A percentile compares a stretch with the other conserved stretches of the same genome.
phyloP scores from a whole-genome alignment of 75 land plant species.

The Isoetes taiwanensis region DNA sequence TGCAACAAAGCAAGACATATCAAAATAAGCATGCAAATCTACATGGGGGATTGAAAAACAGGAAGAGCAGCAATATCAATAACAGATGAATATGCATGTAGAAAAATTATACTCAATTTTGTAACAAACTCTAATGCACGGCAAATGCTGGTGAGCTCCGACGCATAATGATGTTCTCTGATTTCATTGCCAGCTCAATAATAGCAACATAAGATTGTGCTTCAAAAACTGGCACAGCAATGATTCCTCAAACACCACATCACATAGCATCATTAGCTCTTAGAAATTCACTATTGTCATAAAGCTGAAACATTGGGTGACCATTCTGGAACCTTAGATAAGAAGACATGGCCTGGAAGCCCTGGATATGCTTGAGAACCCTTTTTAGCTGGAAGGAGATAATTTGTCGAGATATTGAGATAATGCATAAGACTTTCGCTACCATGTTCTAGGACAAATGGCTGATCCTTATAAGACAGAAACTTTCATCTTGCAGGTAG shows the following conservation, averaged over 20 bases:
- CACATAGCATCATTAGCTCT: constrained; percentile 39
- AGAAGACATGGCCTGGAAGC: constrained; percentile 73
- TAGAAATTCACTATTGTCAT: constrained; percentile 45
- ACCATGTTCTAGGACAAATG: too few species aligned
- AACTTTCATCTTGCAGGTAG: too few species aligned
- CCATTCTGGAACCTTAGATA: constrained; percentile 61
- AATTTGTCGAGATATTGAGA: constrained; percentile 43
- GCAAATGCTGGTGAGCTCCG: constrained; percentile 55
- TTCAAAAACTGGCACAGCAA: constrained; percentile 66
- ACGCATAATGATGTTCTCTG: constrained; percentile 53
- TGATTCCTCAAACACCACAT: constrained; percentile 54
- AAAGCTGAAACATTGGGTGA: constrained; percentile 63
- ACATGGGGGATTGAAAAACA: too few species aligned
- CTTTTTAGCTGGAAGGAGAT: constrained; percentile 45
- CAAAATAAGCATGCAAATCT: too few species aligned
- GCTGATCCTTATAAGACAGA: too few species aligned
- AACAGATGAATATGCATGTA: too few species aligned
- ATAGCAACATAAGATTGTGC: constrained; percentile 37
- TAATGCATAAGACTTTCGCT: too few species aligned
- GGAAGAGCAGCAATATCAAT: too few species aligned
- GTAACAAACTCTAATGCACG: too few species aligned
- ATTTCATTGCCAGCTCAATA: constrained; percentile 53
- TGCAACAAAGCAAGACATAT: too few species aligned
- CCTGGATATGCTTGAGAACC: constrained; percentile 38
- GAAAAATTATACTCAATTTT: too few species aligned